Evolutionary conservation across 345 rosid species (phyloP).

Genomic region (Anastatica hierochuntica): DNA sequence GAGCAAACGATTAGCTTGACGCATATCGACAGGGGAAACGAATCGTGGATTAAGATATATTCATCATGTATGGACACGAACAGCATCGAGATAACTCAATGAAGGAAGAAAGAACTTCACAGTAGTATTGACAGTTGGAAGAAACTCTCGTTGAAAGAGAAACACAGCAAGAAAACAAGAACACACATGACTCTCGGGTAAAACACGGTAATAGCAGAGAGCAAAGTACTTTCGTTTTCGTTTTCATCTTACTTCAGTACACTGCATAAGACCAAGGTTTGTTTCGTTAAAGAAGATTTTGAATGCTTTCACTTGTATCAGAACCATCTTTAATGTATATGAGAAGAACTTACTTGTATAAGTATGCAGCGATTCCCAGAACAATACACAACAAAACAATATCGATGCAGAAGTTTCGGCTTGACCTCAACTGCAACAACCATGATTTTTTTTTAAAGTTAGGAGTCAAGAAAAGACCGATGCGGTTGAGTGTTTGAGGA

Average conservation of each 20-base stretch:
- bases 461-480: constrained; percentile 5
- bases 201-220: no score
- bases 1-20: not conserved
- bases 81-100: not conserved
- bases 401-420: constrained; percentile 96
- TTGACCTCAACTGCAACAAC: constrained; percentile 80
- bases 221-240: constrained; percentile 8
- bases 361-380: constrained; percentile 94
- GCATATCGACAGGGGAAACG: constrained; percentile 6
- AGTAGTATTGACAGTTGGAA: not conserved
- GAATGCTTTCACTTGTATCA: constrained; percentile 2
- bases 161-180: constrained; percentile 4
- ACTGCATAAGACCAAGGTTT: constrained; percentile 33
- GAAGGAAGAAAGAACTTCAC: constrained; percentile 2
- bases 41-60: not conserved
- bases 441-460: constrained; percentile 5
- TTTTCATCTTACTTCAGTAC: constrained; percentile 52
- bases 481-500: not conserved
- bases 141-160: constrained; percentile 4
- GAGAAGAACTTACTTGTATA: constrained; percentile 77
- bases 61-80: constrained; percentile 14
- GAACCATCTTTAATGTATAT: not conserved
- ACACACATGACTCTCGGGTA: constrained; percentile 18
- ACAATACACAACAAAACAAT: constrained; percentile 75
- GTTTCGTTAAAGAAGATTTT: not conserved